Conservation (phyloP, 2,329 filamentous ascomycete genomes). For the Stenocarpella maydis region DNA sequence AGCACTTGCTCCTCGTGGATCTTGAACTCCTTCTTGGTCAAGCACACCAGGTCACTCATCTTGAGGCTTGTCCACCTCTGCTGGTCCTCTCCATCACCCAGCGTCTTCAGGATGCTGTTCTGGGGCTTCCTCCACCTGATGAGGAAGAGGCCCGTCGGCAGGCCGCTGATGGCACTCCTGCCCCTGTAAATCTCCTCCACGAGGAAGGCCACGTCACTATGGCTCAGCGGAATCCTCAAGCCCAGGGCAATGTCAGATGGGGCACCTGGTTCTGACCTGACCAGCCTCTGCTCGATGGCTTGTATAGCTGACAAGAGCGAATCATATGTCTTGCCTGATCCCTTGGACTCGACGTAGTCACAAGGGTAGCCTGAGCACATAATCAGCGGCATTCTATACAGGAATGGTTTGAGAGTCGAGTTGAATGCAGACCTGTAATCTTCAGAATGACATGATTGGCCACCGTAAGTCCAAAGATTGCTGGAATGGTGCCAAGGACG, state of each 20-base stretch:
- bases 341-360: conserved; percentile 83
- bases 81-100: conserved; percentile 72
- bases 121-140: conserved; percentile 79
- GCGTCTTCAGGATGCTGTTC: conserved; percentile 61
- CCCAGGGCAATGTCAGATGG: conserved; percentile 66
- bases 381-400: neutral
- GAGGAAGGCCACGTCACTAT: conserved; percentile 85
- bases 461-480: conserved; percentile 89
- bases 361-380: conserved; percentile 73
- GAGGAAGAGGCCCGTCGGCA: conserved; percentile 81
- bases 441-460: conserved; percentile 93
- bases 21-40: conserved; percentile 90
- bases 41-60: conserved; percentile 79
- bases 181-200: conserved; percentile 89
- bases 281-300: conserved; percentile 79
- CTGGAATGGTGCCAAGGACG: conserved; percentile 95
- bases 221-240: conserved; percentile 79
- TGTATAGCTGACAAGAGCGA: conserved; percentile 80
- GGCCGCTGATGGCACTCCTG: conserved; percentile 81
- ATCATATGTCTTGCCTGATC: conserved; percentile 91
- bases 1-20: conserved; percentile 84
- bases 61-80: conserved; percentile 79
- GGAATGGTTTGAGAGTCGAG: neutral
- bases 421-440: conserved; percentile 59
- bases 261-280: conserved; percentile 58